Evolutionary conservation across 2,329 filamentous ascomycete species (phyloP).

Genomic region (Lasiodiplodia citricola): DNA sequence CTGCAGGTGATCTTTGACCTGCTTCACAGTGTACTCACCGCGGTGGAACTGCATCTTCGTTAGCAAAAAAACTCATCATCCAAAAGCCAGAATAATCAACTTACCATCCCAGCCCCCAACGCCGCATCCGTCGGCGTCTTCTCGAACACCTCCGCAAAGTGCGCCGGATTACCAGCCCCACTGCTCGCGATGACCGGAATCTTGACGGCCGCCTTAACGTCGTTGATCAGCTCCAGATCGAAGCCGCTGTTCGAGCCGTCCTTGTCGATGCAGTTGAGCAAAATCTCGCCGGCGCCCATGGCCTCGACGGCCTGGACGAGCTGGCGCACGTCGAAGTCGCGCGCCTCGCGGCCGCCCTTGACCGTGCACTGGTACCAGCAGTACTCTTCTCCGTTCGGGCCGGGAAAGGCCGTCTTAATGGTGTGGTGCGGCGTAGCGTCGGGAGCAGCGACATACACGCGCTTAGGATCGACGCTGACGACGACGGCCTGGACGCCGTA

Average conservation of each 20-base stretch:
- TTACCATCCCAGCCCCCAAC: slow-evolving; percentile 87
- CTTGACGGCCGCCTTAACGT: slow-evolving; percentile 83
- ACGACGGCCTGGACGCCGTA: slow-evolving; percentile 98
- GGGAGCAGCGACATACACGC: slow-evolving; percentile 78
- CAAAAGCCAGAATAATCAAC: slow-evolving; percentile 38
- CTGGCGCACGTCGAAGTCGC: slow-evolving; percentile 90
- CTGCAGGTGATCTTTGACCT: slow-evolving; percentile 85
- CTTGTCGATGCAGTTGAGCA: slow-evolving; percentile 97
- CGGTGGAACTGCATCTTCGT: slow-evolving; percentile 74
- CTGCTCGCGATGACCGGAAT: slow-evolving; percentile 97
- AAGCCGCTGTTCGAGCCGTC: slow-evolving; percentile 95
- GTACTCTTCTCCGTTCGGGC: slow-evolving; percentile 76
- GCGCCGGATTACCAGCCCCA: slow-evolving; percentile 83
- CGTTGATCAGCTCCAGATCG: slow-evolving; percentile 86
- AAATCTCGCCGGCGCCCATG: slow-evolving; percentile 92
- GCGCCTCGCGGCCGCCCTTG: slow-evolving; percentile 92
- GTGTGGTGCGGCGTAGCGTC: slow-evolving; percentile 75
- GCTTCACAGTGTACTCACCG: slow-evolving; percentile 89
- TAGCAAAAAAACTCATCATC: slow-evolving; percentile 18
- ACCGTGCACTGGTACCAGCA: slow-evolving; percentile 99
- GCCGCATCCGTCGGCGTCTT: slow-evolving; percentile 89
- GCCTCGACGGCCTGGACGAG: slow-evolving; percentile 88
- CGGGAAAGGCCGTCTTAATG: slow-evolving; percentile 70
- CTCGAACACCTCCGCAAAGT: slow-evolving; percentile 90
- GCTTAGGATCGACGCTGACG: slow-evolving; percentile 90